phyloP scores from a whole-genome alignment of 1,284 basidiomycete species.

The Athelia sp. region DNA sequence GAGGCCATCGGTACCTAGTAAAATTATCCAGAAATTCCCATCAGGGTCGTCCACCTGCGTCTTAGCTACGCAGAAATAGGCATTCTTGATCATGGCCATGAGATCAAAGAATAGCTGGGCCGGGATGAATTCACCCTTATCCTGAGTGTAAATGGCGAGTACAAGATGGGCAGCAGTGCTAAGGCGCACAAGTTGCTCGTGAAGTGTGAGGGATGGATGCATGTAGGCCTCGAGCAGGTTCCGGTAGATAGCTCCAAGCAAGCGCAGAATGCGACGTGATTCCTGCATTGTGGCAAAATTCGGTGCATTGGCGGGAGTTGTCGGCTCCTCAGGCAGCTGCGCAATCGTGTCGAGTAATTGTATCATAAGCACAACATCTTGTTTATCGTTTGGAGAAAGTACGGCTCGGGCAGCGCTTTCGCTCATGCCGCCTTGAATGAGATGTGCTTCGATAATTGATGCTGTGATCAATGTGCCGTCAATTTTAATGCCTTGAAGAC shows the following conservation, averaged over 20 bases:
- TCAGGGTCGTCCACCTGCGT: slow-evolving; percentile 9
- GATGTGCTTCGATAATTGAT: background rate
- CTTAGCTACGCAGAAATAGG: slow-evolving; percentile 14
- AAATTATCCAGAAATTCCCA: slow-evolving; percentile 10
- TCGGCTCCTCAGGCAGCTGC: slow-evolving; percentile 1
- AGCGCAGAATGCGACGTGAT: slow-evolving; percentile 1
- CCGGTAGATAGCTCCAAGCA: slow-evolving; percentile 3
- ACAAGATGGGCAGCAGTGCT: slow-evolving; percentile 13
- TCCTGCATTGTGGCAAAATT: background rate
- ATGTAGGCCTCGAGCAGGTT: slow-evolving; percentile 9
- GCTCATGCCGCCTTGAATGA: background rate
- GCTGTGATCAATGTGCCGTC: slow-evolving; percentile 8
- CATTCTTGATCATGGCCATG: slow-evolving; percentile 14
- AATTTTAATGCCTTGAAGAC: slow-evolving; percentile 8
- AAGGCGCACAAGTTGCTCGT: slow-evolving; percentile 12
- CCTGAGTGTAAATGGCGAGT: slow-evolving; percentile 7
- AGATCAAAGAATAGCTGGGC: slow-evolving; percentile 8
- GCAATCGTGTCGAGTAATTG: background rate
- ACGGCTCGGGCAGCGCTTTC: background rate
- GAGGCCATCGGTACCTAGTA: slow-evolving; percentile 12
- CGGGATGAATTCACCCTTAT: slow-evolving; percentile 6
- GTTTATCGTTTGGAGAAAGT: slow-evolving; percentile 7
- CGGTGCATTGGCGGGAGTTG: background rate
- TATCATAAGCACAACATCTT: background rate
- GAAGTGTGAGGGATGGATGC: slow-evolving; percentile 6